A percentile compares a stretch with the other conserved stretches of the same genome.
Evolutionary conservation across 495 filamentous ascomycete species (phyloP).

Genomic region (Talaromyces thailandensis): DNA sequence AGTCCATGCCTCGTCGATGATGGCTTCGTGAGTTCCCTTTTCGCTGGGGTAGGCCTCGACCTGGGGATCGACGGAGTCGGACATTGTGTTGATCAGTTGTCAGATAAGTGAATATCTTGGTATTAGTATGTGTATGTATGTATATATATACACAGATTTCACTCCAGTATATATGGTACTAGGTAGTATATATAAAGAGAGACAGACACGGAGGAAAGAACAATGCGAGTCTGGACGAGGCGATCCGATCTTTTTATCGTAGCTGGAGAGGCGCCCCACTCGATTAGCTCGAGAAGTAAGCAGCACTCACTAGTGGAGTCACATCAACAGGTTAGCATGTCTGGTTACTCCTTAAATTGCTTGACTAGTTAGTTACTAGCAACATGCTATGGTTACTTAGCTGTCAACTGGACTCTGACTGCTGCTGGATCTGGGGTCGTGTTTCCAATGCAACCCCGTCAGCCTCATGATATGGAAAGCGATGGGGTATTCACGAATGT

Average conservation of each 20-base stretch:
- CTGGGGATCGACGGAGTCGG: neutral
- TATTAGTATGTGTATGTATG: neutral
- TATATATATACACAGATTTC: neutral
- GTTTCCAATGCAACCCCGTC: neutral
- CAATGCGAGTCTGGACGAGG: neutral
- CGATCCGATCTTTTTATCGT: neutral
- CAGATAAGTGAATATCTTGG: neutral
- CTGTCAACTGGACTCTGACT: neutral
- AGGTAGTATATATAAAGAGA: neutral
- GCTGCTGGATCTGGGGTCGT: neutral
- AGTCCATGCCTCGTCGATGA: constrained; percentile 1
- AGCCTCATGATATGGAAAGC: neutral
- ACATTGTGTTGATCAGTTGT: neutral
- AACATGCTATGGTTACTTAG: neutral
- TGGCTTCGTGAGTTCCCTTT: neutral
- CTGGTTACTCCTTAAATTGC: neutral
- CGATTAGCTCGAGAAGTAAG: neutral
- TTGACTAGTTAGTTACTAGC: neutral
- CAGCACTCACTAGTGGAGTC: neutral
- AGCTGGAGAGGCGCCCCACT: neutral
- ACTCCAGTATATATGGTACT: neutral
- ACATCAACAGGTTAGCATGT: neutral
- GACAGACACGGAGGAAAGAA: neutral
- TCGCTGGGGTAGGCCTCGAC: neutral
- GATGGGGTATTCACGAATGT: neutral